Conservation (phyloP, 2,329 filamentous ascomycete genomes). For the Penicillium hesseltinei region DNA sequence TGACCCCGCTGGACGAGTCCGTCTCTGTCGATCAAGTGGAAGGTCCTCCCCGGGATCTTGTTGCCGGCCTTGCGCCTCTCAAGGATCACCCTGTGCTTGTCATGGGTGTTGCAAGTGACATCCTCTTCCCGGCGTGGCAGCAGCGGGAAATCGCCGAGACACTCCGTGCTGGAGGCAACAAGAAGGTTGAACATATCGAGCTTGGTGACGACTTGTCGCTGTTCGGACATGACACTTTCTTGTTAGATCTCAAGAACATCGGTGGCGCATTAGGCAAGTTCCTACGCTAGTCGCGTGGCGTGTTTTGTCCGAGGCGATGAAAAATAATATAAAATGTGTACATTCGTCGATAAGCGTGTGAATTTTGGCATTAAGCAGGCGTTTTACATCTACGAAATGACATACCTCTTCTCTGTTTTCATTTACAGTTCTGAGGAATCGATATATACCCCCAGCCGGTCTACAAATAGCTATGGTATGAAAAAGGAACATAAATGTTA, state of each 20-base stretch:
- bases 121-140: slow-evolving; percentile 96
- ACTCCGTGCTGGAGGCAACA: slow-evolving; percentile 72
- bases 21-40: slow-evolving; percentile 23
- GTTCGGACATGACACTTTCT: slow-evolving; percentile 95
- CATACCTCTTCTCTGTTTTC: not conserved
- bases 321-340: not conserved
- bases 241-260: slow-evolving; percentile 88
- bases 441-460: not conserved
- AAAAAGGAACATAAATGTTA: not conserved
- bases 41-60: slow-evolving; percentile 72
- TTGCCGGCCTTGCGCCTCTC: slow-evolving; percentile 69
- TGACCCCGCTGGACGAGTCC: slow-evolving; percentile 33
- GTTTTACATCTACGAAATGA: slow-evolving; percentile 2
- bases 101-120: slow-evolving; percentile 92
- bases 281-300: slow-evolving; percentile 54
- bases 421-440: not conserved
- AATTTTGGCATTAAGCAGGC: slow-evolving; percentile 4
- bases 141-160: slow-evolving; percentile 90
- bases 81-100: slow-evolving; percentile 79
- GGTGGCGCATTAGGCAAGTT: slow-evolving; percentile 81
- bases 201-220: slow-evolving; percentile 89
- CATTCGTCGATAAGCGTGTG: slow-evolving; percentile 1
- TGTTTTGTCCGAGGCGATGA: not conserved
- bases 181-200: slow-evolving; percentile 81
- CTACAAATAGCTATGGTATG: not conserved